Evolutionary conservation across 2,329 filamentous ascomycete genomes (phyloP).

Genomic region (Rhytidhysteron rufulum): DNA sequence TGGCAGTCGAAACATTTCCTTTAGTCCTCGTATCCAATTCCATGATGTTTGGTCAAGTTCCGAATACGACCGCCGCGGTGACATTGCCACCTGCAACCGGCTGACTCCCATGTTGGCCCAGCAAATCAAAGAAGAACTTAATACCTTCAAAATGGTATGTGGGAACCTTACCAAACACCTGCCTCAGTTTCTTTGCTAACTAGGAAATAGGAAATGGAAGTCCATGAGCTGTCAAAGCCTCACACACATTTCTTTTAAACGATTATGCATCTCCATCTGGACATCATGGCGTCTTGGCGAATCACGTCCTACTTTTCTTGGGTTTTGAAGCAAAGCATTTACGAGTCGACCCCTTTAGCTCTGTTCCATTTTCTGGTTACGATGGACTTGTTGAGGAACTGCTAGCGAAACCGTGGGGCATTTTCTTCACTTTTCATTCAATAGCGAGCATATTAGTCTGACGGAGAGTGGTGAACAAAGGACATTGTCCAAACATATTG

Average conservation of each 20-base stretch:
- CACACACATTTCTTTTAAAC: conserved; percentile 99
- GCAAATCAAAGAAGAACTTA: conserved; percentile 99
- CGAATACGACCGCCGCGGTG: conserved; percentile 93
- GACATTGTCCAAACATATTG: conserved; percentile 1
- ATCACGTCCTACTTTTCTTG: conserved; percentile 30
- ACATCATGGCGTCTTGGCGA: conserved; percentile 40
- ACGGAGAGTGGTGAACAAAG: conserved; percentile 1
- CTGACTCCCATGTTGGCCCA: conserved; percentile 95
- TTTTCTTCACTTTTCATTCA: conserved; percentile 26
- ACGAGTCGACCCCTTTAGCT: conserved; percentile 36
- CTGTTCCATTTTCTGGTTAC: conserved; percentile 40
- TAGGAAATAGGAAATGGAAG: conserved; percentile 88
- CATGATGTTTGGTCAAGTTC: conserved; percentile 94
- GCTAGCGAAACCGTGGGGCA: conserved; percentile 9
- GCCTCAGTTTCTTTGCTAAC: conserved; percentile 45
- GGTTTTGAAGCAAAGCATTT: conserved; percentile 37
- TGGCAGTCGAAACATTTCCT: conserved; percentile 60
- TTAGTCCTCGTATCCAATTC: conserved; percentile 91
- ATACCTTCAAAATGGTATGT: conserved; percentile 97
- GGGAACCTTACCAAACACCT: too few species aligned
- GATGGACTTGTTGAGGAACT: conserved; percentile 26
- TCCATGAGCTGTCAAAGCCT: conserved; percentile 97
- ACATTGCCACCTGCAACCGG: conserved; percentile 96
- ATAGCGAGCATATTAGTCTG: conserved; percentile 33
- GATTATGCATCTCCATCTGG: conserved; percentile 40